A percentile compares a stretch with the other conserved stretches of the same genome.
phyloP scores from a whole-genome alignment of 2,329 filamentous ascomycete species.

The Trichoderma guizhouense region DNA sequence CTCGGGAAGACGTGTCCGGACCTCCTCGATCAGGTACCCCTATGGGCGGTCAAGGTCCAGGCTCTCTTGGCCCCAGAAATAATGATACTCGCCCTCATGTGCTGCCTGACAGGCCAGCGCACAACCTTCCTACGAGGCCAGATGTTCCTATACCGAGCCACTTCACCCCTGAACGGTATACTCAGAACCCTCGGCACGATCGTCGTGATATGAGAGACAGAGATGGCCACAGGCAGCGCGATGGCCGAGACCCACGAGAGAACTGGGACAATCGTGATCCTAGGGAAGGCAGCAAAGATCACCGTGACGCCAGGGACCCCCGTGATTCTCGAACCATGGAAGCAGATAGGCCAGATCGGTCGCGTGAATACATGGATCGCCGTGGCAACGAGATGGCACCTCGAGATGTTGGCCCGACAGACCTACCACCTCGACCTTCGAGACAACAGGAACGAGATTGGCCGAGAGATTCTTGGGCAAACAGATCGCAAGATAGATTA shows the following conservation, averaged over 20 bases:
- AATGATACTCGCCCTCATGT: constrained; percentile 33
- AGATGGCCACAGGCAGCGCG: constrained; percentile 27
- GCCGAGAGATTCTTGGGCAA: constrained; percentile 30
- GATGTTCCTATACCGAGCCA: constrained; percentile 54
- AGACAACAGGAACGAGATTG: constrained; percentile 44
- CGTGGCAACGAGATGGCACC: constrained; percentile 36
- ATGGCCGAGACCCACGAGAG: constrained; percentile 29
- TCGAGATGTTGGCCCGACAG: constrained; percentile 25
- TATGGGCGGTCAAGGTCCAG: constrained; percentile 20
- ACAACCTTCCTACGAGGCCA: constrained; percentile 54
- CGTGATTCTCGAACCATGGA: constrained; percentile 40
- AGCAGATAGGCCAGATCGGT: constrained; percentile 38
- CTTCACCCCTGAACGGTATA: constrained; percentile 45
- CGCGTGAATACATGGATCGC: constrained; percentile 44
- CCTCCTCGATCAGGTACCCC: constrained; percentile 29
- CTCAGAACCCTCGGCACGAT: constrained; percentile 40
- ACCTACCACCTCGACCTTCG: constrained; percentile 34
- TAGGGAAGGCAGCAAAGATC: constrained; percentile 36
- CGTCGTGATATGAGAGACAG: constrained; percentile 38
- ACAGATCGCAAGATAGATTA: constrained; percentile 29
- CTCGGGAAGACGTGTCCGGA: constrained; percentile 20
- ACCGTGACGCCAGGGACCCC: constrained; percentile 35
- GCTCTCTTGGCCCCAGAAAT: constrained; percentile 23
- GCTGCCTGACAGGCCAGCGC: constrained; percentile 37
- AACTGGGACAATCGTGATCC: constrained; percentile 29